Conservation (phyloP, 78 protist genomes). For the Andalucia godoyi region DNA sequence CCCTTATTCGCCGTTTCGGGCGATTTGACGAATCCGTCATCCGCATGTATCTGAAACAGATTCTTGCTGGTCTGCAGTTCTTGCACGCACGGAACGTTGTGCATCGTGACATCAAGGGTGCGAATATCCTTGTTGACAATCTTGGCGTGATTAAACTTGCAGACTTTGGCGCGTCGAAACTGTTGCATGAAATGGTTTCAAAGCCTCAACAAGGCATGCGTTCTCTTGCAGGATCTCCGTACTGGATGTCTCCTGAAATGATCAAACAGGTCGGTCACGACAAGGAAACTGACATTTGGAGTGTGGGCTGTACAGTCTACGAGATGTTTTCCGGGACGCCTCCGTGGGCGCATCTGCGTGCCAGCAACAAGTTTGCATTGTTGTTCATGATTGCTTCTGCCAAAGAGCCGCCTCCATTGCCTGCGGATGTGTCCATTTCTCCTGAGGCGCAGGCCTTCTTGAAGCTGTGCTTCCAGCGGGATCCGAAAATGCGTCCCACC, state of each 20-base stretch:
- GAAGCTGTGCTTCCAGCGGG: not conserved
- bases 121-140: conserved; percentile 57
- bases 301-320: conserved; percentile 15
- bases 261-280: conserved; percentile 38
- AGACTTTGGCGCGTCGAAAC: conserved; percentile 46
- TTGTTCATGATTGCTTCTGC: not conserved
- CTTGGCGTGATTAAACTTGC: conserved; percentile 49
- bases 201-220: too few relatives aligned
- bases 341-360: conserved; percentile 23
- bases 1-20: conserved; percentile 49
- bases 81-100: conserved; percentile 50
- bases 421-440: not conserved
- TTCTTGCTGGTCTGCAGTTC: conserved; percentile 29
- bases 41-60: conserved; percentile 5
- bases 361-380: conserved; percentile 7
- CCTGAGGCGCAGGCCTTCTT: not conserved
- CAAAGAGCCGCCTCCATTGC: conserved; percentile 6
- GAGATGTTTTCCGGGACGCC: conserved; percentile 34
- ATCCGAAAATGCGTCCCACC: too few relatives aligned
- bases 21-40: conserved; percentile 40
- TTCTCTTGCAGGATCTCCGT: conserved; percentile 32
- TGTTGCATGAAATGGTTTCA: not conserved
- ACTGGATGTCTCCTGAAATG: conserved; percentile 65
- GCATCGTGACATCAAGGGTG: conserved; percentile 79
- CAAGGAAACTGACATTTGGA: conserved; percentile 14